These are phyloP conservation scores for Salpingoeca rosetta DNA, from an alignment of 78 protist species.

Conservation along the genomic window DNA sequence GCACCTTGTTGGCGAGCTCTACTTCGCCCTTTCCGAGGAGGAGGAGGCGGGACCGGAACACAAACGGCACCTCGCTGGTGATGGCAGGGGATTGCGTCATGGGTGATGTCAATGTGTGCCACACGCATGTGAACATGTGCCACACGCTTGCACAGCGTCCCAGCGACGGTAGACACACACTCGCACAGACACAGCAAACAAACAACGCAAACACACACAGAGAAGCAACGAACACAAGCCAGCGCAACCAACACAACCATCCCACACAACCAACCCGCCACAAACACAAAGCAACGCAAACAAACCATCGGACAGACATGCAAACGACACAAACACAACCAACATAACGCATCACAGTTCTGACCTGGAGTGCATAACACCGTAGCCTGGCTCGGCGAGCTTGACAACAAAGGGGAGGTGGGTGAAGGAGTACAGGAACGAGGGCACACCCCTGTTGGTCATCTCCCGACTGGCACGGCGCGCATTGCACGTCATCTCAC, in stretches of 20 bases:
- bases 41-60: neutral
- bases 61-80: neutral
- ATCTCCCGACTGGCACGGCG: too few relatives aligned
- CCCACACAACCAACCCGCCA: too few relatives aligned
- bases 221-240: too few relatives aligned
- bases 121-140: too few relatives aligned
- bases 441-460: neutral
- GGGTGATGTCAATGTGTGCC: too few relatives aligned
- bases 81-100: too few relatives aligned
- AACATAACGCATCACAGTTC: neutral
- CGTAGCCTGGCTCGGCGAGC: neutral
- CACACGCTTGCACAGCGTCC: too few relatives aligned
- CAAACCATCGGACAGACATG: neutral
- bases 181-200: too few relatives aligned
- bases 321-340: neutral
- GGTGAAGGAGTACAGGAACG: neutral
- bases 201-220: too few relatives aligned
- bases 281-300: neutral
- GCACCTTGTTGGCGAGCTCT: neutral
- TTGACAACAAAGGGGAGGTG: neutral
- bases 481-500: neutral
- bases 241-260: too few relatives aligned
- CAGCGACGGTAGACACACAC: too few relatives aligned
- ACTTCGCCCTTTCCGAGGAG: neutral
- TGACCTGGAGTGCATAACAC: neutral